phyloP scores from a whole-genome alignment of 257 asterid species.

The Solanum habrochaites region DNA sequence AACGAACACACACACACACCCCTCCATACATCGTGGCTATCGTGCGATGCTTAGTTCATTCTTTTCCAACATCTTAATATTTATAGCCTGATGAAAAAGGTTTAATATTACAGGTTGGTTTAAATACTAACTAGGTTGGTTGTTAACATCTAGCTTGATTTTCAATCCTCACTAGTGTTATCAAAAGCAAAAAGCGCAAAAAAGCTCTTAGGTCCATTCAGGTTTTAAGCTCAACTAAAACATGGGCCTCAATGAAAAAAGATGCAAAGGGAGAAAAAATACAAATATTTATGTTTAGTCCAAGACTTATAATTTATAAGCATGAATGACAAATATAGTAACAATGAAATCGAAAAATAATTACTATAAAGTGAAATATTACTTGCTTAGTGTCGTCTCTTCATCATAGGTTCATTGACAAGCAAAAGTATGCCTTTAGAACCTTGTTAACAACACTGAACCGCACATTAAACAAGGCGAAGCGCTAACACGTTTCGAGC shows the following conservation, averaged over 20 bases:
- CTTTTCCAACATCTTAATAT: background rate
- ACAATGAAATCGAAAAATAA: background rate
- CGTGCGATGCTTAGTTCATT: background rate
- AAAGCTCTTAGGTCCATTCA: background rate
- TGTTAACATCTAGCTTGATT: background rate
- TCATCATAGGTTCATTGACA: background rate
- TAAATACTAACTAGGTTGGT: background rate
- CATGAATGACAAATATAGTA: background rate
- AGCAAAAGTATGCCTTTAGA: background rate
- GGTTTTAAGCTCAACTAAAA: background rate
- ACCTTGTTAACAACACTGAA: background rate
- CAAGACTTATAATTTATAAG: background rate
- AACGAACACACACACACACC: background rate
- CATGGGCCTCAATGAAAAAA: background rate
- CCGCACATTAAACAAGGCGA: background rate
- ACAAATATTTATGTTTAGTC: background rate
- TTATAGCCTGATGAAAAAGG: background rate
- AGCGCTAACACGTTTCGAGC: background rate
- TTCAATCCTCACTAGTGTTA: background rate
- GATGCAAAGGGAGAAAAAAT: background rate
- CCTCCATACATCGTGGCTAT: background rate
- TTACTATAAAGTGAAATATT: background rate
- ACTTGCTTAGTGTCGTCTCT: background rate
- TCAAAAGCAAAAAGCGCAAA: background rate
- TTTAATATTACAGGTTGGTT: background rate